These are phyloP conservation scores for Kodamaea leandrae DNA, from an alignment of 805 yeast species.

Conservation along the genomic window DNA sequence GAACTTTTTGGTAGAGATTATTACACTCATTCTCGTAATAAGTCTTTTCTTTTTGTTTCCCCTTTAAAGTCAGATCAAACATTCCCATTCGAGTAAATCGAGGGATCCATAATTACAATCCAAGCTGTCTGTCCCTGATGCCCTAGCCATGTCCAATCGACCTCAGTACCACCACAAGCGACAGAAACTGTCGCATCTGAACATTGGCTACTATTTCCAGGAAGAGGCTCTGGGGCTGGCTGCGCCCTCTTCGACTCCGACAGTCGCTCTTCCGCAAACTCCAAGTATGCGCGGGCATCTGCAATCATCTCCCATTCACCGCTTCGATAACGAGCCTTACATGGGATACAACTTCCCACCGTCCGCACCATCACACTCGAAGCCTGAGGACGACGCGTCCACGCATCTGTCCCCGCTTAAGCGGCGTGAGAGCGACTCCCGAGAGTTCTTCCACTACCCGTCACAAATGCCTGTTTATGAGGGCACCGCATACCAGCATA, in stretches of 20 bases:
- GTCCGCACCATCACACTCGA: constrained; percentile 1
- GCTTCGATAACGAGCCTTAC: constrained; percentile 15
- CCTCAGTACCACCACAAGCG: constrained; percentile 29
- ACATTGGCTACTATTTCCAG: constrained; percentile 26
- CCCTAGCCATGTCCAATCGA: constrained; percentile 15
- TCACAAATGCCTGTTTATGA: constrained; percentile 2
- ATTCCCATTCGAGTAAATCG: constrained; percentile 6
- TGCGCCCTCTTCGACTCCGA: constrained; percentile 9
- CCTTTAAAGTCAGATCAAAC: constrained; percentile 5
- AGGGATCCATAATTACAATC: constrained; percentile 2
- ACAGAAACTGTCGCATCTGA: constrained; percentile 35
- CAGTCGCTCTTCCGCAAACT: constrained; percentile 8
- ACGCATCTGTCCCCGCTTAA: constrained; percentile 15
- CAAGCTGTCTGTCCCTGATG: constrained; percentile 6
- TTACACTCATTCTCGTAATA: background rate
- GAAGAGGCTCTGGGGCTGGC: constrained; percentile 7
- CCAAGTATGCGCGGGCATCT: constrained; percentile 2
- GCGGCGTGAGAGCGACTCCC: constrained; percentile 7
- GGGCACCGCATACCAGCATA: constrained; percentile 2
- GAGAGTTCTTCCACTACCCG: constrained; percentile 13
- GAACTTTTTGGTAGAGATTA: too few relatives aligned
- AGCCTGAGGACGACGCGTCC: constrained; percentile 9
- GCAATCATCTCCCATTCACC: constrained; percentile 9
- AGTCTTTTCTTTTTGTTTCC: constrained; percentile 4
- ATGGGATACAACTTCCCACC: constrained; percentile 23